Base-by-base conservation (phyloP, 2,329 filamentous ascomycete genomes). In the Coniella vitis region DNA sequence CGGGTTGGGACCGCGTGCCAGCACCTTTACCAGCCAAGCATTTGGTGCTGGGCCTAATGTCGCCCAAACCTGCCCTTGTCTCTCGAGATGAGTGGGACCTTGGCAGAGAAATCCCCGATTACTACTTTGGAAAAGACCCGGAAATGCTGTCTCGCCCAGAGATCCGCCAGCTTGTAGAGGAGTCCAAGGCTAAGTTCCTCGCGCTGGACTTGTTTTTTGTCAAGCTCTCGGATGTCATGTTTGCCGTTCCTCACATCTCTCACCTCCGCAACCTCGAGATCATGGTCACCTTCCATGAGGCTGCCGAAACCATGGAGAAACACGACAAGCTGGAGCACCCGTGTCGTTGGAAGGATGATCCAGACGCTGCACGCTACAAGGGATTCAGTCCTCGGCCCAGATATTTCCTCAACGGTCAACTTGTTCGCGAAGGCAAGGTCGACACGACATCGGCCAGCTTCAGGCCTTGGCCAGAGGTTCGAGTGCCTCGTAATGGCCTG, bases 191-290 rank as follows among this genome's bases (percentile, higher is more conserved):
- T 48, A 71, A 69, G 56, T 82, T 83, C 61, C 63, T 72, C 52
- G 70, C 72, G 16, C 74, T 77, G 59, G 76, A 84, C 56, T 72
- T 84, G 71, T 85, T 84, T 61, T 84, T 84, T 57, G 75, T 85
- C 54, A 84, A 82, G 79, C 69, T 79, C 46, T 81, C 79, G 25
- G 81, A 85, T 56, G 71, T 84, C 50, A 73, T 85, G 67, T 75
- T 69, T 54, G 72, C 76, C 37, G 65, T 83, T 10, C 73, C 79
- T 4, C 76, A 67, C 46, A 71, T 79, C 48, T 72, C 78, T 25
- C 81, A 85, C 58, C 70, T 85, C 17, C 73, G 71, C 45, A 69
- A 74, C 50, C 57, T 83, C 45, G 71, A 70, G 56, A 68, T 85
- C 44, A 69, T 72, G 8, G 72, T 84, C 42, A 72, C 74, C 43